Percentiles rank a stretch among this genome's conserved stretches.
phyloP scores from a whole-genome alignment of 352 stramenopile genomes.

The Phytophthora uliginosa region DNA sequence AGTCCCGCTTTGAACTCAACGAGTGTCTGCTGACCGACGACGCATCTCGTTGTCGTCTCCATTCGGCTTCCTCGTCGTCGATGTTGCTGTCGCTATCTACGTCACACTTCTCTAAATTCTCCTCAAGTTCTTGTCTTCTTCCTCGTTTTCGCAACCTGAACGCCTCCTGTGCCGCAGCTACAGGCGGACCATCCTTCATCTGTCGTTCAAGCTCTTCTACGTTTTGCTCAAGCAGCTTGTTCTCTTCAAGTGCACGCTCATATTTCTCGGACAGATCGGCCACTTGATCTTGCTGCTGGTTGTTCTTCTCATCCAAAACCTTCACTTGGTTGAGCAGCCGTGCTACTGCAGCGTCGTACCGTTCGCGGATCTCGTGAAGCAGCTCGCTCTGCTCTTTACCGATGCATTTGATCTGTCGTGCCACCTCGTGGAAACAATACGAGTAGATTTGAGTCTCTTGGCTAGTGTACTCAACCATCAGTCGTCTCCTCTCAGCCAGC shows the following conservation, averaged over 20 bases:
- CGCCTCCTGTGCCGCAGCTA: slow-evolving; percentile 19
- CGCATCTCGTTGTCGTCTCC: slow-evolving; percentile 45
- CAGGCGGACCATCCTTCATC: slow-evolving; percentile 18
- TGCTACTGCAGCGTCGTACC: slow-evolving; percentile 53
- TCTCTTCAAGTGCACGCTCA: slow-evolving; percentile 20
- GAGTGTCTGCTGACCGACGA: slow-evolving; percentile 21
- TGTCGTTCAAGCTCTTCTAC: slow-evolving; percentile 27
- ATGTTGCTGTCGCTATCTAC: slow-evolving; percentile 29
- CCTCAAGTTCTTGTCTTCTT: not conserved
- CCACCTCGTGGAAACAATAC: slow-evolving; percentile 81
- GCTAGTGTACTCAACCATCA: slow-evolving; percentile 58
- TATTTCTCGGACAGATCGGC: slow-evolving; percentile 19
- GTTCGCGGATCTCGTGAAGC: slow-evolving; percentile 61
- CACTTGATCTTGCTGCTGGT: slow-evolving; percentile 43
- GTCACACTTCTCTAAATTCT: slow-evolving; percentile 6
- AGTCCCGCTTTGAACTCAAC: slow-evolving; percentile 38
- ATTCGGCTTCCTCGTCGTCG: slow-evolving; percentile 46
- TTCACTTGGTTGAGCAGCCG: slow-evolving; percentile 35
- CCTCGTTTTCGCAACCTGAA: slow-evolving; percentile 9
- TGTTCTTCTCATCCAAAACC: slow-evolving; percentile 25
- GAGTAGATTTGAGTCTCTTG: slow-evolving; percentile 76
- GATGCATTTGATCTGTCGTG: slow-evolving; percentile 78
- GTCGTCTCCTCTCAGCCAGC: slow-evolving; percentile 23
- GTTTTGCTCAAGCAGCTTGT: slow-evolving; percentile 32
- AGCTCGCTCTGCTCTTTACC: slow-evolving; percentile 84